Base-by-base conservation (phyloP, 2,329 filamentous ascomycete species). In the Incumbomyces delicatus region DNA sequence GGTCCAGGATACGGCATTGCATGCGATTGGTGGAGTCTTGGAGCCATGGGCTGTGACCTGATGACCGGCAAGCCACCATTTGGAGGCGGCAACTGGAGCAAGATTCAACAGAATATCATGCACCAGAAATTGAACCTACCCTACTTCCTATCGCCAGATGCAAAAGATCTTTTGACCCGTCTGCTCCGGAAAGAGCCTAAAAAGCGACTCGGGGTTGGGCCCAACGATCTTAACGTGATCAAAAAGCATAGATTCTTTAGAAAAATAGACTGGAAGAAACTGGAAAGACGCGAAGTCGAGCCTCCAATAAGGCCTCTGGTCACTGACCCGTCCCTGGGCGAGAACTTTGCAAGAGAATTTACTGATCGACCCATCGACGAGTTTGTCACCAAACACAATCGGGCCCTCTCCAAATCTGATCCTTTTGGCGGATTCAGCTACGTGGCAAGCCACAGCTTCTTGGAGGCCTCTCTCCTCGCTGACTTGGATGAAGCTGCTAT, bases 11-110 rank as follows among this genome's bases (percentile, higher is more conserved):
- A 98, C 64, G 89, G 90, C 60, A 90, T 89, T 65, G 83, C 88
- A 1, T 94, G 95, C 14, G 92, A 98, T 68, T 98, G 90, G 90
- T 98, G 92, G 92, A 95, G 89, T 3, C 82, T 98, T 39, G 92
- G 94, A 31, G 89, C 90, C 2, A 76, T 98, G 38, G 88, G 87
- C 30, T 94, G 83, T 64, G 92, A 98, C 63, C 73, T 98, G 31
- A 81, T 98, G 63, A 96, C 90, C 8, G 92, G 94, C 44, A 82
- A 82, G 46, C 88, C 90, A 7, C 92, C 94, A 0, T 98, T 96
- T 69, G 80, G 80, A 20, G 92, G 87, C 36, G 82, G 83, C 64
- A 96, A 95, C 68, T 82, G 94, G 63, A 81, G 87, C 61, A 96
- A 95, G 72, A 89, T 95, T 53, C 87, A 95, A 65, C 85, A 95